A percentile compares a stretch with the other conserved stretches of the same genome.
Evolutionary conservation across 768 basidiomycete species (phyloP).

Genomic region (Boletus eberwhitei): DNA sequence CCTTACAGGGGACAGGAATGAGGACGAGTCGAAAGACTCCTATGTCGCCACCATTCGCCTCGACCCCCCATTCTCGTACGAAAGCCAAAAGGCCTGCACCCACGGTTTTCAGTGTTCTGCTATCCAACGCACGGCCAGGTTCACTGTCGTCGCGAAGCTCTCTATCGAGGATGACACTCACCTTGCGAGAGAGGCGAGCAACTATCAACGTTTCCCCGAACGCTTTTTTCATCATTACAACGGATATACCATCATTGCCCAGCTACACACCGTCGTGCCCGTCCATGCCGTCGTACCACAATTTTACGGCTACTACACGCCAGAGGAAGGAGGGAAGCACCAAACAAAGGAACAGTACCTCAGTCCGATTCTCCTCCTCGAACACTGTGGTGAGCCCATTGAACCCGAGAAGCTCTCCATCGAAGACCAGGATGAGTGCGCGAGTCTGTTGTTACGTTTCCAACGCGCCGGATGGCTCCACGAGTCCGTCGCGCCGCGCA

Average conservation of each 20-base stretch:
- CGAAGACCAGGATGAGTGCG: conserved; percentile 42
- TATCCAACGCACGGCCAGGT: conserved; percentile 32
- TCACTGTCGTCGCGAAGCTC: conserved; percentile 45
- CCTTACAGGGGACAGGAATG: neutral
- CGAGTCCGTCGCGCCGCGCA: conserved; percentile 40
- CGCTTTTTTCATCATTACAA: conserved; percentile 27
- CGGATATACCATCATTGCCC: conserved; percentile 23
- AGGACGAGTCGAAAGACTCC: neutral
- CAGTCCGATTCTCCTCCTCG: conserved; percentile 45
- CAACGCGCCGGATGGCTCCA: conserved; percentile 40
- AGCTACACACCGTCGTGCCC: conserved; percentile 42
- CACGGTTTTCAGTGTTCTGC: neutral
- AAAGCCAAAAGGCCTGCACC: conserved; percentile 3
- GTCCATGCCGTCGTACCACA: conserved; percentile 54
- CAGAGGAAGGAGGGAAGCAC: neutral
- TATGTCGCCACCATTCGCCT: conserved; percentile 6
- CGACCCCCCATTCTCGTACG: conserved; percentile 13
- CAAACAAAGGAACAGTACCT: conserved; percentile 5
- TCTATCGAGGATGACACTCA: conserved; percentile 38
- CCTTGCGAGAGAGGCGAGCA: conserved; percentile 29
- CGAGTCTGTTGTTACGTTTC: conserved; percentile 39
- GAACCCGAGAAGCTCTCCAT: conserved; percentile 21
- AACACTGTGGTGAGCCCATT: conserved; percentile 44
- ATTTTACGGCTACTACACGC: conserved; percentile 60
- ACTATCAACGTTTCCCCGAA: conserved; percentile 27